Evolutionary conservation across 1,139 yeast species (phyloP).

Genomic region (Saccharomycopsis phalli): DNA sequence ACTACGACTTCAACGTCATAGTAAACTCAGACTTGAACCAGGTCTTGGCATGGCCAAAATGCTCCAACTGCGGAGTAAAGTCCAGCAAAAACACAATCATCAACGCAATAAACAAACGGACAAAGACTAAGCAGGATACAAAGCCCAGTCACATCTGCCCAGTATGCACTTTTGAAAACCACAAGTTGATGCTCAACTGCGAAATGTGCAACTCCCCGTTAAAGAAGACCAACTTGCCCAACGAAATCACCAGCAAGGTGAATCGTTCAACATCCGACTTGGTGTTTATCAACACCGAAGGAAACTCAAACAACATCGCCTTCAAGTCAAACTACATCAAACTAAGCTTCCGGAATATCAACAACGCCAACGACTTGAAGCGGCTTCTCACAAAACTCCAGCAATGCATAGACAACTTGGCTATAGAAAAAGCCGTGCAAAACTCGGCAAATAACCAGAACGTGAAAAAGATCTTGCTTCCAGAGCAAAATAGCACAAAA

Average conservation of each 20-base stretch:
- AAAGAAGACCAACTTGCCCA: conserved; percentile 25
- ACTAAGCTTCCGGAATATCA: conserved; percentile 15
- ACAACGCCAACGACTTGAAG: conserved; percentile 8
- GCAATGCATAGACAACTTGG: conserved; percentile 9
- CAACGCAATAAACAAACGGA: conserved; percentile 13
- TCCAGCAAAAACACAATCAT: conserved; percentile 6
- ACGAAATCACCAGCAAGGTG: conserved; percentile 10
- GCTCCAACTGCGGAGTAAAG: conserved; percentile 18
- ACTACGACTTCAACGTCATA: conserved; percentile 13
- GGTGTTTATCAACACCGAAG: conserved; percentile 20
- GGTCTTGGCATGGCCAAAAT: conserved; percentile 11
- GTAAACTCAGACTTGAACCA: conserved; percentile 11
- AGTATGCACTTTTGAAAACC: conserved; percentile 78
- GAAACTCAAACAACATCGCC: conserved; percentile 1
- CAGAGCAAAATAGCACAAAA: conserved; percentile 20
- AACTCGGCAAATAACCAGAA: conserved; percentile 10
- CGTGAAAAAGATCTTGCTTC: conserved; percentile 14
- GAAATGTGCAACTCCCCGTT: conserved; percentile 79
- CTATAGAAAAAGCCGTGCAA: conserved; percentile 1
- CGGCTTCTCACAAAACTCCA: conserved; percentile 9
- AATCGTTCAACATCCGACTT: conserved; percentile 22
- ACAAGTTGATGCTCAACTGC: conserved; percentile 66
- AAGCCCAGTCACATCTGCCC: conserved; percentile 38
- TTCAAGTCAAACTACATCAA: conserved; percentile 23
- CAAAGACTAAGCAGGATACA: not conserved